Conservation (phyloP, 371 early-diverging fungal species). For the Furculomyces boomerangus region DNA sequence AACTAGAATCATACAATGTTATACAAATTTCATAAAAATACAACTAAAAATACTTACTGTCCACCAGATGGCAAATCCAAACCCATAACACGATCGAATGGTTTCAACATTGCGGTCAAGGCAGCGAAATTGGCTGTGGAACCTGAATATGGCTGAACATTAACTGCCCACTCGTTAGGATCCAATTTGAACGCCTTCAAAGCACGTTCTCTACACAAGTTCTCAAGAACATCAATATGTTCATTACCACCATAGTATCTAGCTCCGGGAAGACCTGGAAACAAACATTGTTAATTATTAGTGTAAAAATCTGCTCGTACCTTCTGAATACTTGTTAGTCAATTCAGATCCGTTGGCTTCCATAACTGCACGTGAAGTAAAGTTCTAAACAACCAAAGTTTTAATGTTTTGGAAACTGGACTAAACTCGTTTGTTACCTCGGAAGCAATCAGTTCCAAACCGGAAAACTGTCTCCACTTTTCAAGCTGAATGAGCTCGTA, state of each 20-base stretch:
- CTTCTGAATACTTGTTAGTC: conserved; percentile 99
- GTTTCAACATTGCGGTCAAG: conserved; percentile 85
- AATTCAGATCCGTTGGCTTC: conserved; percentile 94
- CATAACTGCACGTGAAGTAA: conserved; percentile 92
- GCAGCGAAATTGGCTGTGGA: conserved; percentile 98
- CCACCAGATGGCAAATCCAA: conserved; percentile 98
- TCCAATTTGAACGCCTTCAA: conserved; percentile 84
- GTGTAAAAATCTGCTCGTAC: neutral
- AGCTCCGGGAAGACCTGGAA: conserved; percentile 71
- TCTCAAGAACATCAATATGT: conserved; percentile 92
- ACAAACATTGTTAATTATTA: neutral
- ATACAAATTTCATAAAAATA: too few relatives aligned
- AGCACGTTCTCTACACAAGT: conserved; percentile 90
- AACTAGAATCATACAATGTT: too few relatives aligned
- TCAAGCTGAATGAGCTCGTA: conserved; percentile 85
- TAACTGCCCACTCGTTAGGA: conserved; percentile 95
- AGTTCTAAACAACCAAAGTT: conserved; percentile 62
- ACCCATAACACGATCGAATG: conserved; percentile 97
- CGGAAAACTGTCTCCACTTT: conserved; percentile 91
- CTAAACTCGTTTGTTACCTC: conserved; percentile 24
- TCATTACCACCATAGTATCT: conserved; percentile 95
- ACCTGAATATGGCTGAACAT: conserved; percentile 97
- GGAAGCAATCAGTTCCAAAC: conserved; percentile 95
- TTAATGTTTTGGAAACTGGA: too few relatives aligned
- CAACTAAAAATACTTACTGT: too few relatives aligned